Evolutionary conservation across 1,284 basidiomycete species (phyloP).

Genomic region (Trichosporon faecale): DNA sequence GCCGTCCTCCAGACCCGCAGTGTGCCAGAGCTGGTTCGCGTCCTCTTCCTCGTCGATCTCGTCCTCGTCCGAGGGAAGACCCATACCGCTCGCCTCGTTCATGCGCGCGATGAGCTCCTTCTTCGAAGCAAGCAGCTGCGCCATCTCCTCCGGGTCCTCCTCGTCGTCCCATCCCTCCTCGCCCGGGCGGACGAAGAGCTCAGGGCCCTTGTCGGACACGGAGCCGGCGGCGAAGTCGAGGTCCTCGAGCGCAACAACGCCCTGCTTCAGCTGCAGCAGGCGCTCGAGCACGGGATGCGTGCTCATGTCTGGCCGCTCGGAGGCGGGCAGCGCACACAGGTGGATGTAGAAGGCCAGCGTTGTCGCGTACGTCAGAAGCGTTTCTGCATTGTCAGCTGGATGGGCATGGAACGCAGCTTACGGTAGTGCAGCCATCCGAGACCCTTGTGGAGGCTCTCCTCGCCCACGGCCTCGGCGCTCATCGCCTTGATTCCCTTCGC

Average conservation of each 20-base stretch:
- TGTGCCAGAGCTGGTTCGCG: conserved; percentile 39
- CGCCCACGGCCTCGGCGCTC: conserved; percentile 37
- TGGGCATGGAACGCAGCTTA: conserved; percentile 25
- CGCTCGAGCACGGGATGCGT: conserved; percentile 76
- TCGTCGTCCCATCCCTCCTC: conserved; percentile 36
- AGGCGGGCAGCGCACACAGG: conserved; percentile 68
- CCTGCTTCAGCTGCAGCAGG: conserved; percentile 79
- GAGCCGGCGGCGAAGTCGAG: conserved; percentile 63
- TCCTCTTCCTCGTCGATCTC: conserved; percentile 29
- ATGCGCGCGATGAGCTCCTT: conserved; percentile 29
- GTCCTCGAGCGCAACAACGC: conserved; percentile 75
- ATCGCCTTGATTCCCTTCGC: conserved; percentile 46
- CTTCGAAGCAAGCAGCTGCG: conserved; percentile 32
- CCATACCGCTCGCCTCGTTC: conserved; percentile 23
- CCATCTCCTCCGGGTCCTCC: conserved; percentile 42
- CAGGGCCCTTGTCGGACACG: conserved; percentile 56
- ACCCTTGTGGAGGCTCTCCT: conserved; percentile 47
- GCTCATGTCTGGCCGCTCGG: conserved; percentile 62
- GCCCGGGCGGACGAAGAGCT: conserved; percentile 25
- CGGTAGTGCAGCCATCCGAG: conserved; percentile 54
- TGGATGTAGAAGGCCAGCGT: conserved; percentile 91
- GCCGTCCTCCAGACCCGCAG: conserved; percentile 43
- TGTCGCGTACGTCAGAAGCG: conserved; percentile 82
- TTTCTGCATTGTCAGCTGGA: conserved; percentile 60
- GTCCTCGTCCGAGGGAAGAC: conserved; percentile 23